Conservation (phyloP, 495 filamentous ascomycete genomes). For the Rhizodiscina lignyota region DNA sequence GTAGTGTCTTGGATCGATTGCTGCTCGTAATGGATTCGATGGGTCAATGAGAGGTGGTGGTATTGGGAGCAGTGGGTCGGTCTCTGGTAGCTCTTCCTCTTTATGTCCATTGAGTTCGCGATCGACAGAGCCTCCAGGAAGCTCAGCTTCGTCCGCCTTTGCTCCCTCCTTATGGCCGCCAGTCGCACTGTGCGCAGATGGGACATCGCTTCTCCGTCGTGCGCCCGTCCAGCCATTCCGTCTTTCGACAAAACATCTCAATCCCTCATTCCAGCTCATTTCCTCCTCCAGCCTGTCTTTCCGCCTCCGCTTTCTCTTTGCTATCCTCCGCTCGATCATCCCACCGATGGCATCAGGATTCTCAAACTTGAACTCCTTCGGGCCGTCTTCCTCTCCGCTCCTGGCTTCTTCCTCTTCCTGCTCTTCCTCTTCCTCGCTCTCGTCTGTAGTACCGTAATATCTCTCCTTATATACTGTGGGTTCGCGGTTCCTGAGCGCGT, state of each 20-base stretch:
- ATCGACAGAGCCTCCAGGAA: background rate
- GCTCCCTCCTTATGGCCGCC: no score
- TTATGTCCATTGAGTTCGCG: background rate
- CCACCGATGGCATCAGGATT: slow-evolving; percentile 41
- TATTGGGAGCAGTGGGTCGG: slow-evolving; percentile 17
- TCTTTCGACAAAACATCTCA: slow-evolving; percentile 55
- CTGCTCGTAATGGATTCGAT: slow-evolving; percentile 51
- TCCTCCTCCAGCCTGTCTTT: slow-evolving; percentile 50
- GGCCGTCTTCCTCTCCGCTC: slow-evolving; percentile 6
- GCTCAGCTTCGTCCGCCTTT: background rate
- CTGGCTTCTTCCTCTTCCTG: background rate
- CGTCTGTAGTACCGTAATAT: slow-evolving; percentile 16
- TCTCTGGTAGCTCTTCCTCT: background rate
- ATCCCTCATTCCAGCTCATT: slow-evolving; percentile 65
- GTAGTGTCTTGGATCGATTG: slow-evolving; percentile 57
- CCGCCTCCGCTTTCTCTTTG: slow-evolving; percentile 39
- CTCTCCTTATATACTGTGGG: slow-evolving; percentile 27
- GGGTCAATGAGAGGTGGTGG: slow-evolving; percentile 45
- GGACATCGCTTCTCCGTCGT: slow-evolving; percentile 5
- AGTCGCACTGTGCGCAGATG: background rate
- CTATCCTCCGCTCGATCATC: slow-evolving; percentile 17
- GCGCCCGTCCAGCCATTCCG: slow-evolving; percentile 86
- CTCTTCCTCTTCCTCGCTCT: slow-evolving; percentile 6
- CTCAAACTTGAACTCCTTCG: slow-evolving; percentile 51
- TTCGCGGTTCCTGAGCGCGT: slow-evolving; percentile 8